phyloP scores from a whole-genome alignment of 2,329 filamentous ascomycete genomes.

The Magnaporthiopsis incrustans region DNA sequence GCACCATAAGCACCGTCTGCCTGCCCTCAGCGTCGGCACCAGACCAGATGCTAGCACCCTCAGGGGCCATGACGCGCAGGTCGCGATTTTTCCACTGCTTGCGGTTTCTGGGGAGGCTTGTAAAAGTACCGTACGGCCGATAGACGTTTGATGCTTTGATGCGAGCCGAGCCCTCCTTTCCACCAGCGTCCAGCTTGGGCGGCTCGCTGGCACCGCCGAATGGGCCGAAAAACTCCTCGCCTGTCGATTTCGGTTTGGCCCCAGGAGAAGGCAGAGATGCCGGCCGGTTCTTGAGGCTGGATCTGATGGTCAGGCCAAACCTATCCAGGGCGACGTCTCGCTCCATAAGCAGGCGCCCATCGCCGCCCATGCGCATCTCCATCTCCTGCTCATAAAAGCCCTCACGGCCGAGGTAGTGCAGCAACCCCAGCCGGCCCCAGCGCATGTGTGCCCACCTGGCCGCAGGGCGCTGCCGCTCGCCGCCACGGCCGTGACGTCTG shows the following conservation, averaged over 20 bases:
- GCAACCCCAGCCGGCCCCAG: not conserved
- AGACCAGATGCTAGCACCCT: not conserved
- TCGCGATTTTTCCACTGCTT: not conserved
- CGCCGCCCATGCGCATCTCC: not conserved
- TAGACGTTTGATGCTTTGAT: not conserved
- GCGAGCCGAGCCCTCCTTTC: not conserved
- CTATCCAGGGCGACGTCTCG: not conserved
- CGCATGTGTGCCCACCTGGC: not conserved
- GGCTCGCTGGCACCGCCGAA: not conserved
- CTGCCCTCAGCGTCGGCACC: not conserved
- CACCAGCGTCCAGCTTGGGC: not conserved
- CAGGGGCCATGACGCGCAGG: not conserved
- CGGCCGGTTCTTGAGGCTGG: not conserved
- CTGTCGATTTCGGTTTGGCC: not conserved
- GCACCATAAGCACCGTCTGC: not conserved
- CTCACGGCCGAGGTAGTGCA: not conserved
- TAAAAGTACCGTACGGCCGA: not conserved
- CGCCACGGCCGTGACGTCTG: no score
- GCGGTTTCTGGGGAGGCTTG: not conserved
- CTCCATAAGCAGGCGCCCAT: not conserved
- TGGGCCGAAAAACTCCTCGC: not conserved
- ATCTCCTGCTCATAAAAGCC: not conserved
- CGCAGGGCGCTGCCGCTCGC: not conserved
- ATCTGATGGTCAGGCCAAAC: not conserved
- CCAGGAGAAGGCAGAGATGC: no score